A percentile compares a stretch with the other conserved stretches of the same genome.
Conservation (phyloP, 169 alveolate genomes). For the Theileria orientalis region DNA sequence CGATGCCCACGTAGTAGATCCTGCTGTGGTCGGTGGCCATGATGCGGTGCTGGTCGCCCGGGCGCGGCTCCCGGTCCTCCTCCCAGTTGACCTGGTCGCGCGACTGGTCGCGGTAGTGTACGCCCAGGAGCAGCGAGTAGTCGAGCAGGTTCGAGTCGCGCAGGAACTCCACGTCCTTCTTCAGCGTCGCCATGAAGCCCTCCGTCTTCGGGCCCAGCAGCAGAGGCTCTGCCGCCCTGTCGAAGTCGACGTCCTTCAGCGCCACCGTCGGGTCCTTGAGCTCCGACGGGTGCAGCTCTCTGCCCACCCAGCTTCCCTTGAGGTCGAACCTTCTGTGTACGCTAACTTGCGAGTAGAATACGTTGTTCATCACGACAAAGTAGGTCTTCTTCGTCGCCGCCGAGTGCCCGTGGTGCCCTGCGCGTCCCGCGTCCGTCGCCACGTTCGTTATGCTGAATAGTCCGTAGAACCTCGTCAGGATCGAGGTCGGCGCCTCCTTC, state of each 20-base stretch:
- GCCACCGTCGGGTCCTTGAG: slow-evolving; percentile 86
- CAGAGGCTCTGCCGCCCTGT: slow-evolving; percentile 71
- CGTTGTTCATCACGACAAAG: slow-evolving; percentile 95
- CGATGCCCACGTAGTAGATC: slow-evolving; percentile 69
- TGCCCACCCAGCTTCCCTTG: slow-evolving; percentile 90
- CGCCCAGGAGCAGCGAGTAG: slow-evolving; percentile 89
- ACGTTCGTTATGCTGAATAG: slow-evolving; percentile 43
- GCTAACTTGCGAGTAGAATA: slow-evolving; percentile 90
- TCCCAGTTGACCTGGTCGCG: slow-evolving; percentile 68
- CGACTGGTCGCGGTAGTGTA: slow-evolving; percentile 73
- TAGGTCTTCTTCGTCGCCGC: slow-evolving; percentile 49
- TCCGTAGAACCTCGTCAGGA: slow-evolving; percentile 50
- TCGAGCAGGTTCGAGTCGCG: slow-evolving; percentile 81
- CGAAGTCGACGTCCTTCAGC: slow-evolving; percentile 85
- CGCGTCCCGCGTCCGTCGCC: too few relatives aligned
- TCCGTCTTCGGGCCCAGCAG: slow-evolving; percentile 70
- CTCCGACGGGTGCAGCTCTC: slow-evolving; percentile 78
- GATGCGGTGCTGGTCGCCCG: slow-evolving; percentile 7
- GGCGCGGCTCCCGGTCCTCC: slow-evolving; percentile 24
- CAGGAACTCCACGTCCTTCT: slow-evolving; percentile 81
- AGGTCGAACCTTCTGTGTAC: slow-evolving; percentile 87
- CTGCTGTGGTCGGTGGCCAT: slow-evolving; percentile 51
- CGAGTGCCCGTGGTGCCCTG: too few relatives aligned
- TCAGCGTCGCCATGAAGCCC: slow-evolving; percentile 71
- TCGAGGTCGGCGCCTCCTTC: slow-evolving; percentile 17